Base-by-base conservation (phyloP, 73 alveolate species). In the Paramecium primaurelia region DNA sequence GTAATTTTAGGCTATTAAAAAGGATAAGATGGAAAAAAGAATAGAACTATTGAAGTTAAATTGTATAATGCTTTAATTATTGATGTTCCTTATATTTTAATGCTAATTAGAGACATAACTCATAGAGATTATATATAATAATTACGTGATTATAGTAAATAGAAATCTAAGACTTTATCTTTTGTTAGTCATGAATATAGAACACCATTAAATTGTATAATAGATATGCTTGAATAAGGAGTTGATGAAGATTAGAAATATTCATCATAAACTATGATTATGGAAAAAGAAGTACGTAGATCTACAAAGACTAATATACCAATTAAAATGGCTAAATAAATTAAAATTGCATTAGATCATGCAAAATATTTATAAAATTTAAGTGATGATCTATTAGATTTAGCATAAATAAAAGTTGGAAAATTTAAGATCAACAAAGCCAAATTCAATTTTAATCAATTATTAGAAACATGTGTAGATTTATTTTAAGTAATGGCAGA, bases 111-210 rank as follows among this genome's bases (percentile, higher is more conserved):
- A 51, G 94, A 89, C 30, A 85, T 89, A 20, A 89, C 94, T 26
- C 91, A 89, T 89, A 64, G 94, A 45, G 73, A 77, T 42, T 89
- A 89, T 20, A 89, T 89, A 28, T 34, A 44, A 14, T 25, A 59
- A 4, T 83, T 89, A 20, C 59, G 36, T 26, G 94, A 89, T n/a
- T 49, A 71, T 26, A 89, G 94, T 47, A 71, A 89, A 34, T 71
- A 89, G 38, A 89, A 89, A 71, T 89, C 94, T 0, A 71, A 89
- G 49, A 89, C 88, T 36, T 59, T 89, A 14, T 71, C 91, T 12
- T 89, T 89, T 89, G 94, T 89, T 18, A 71, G 92, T 25, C 94
- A 89, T 44, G 94, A 89, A 71, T 58, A 71, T 40, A 42, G 94
- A 71, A 89, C 90, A n/a, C 94, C 94, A 1, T 51, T 89, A 16